Base-by-base conservation (phyloP, 2,329 filamentous ascomycete species). In the Bipolaris zeicola region DNA sequence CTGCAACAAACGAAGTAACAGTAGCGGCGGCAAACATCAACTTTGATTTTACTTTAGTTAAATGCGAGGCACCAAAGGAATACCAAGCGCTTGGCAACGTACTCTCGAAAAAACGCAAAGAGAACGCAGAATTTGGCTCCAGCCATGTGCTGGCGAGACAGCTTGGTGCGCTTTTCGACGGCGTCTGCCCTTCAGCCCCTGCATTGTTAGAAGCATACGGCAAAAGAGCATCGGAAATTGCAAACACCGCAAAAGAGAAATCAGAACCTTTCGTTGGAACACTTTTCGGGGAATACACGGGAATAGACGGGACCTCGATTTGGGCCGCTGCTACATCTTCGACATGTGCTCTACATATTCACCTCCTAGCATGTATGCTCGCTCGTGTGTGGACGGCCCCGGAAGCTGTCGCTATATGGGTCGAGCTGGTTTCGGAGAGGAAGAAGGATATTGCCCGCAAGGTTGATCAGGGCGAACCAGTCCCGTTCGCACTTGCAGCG, bases 1-100 rank as follows among this genome's bases (percentile, higher is more conserved):
- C 26, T 6, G 55, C 48, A n/a, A 56, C 53, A n/a, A 65, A 61
- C 50, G 63, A 66, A 24, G 31, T 54, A 14, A 62, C 55, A 4
- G 26, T 62, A 2, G 60, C 63, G 5, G 28, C 50, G 7, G 63
- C 60, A 22, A 65, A 65, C 20, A 10, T 79, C 55, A 80, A 81
- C 51, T 73, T 80, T 53, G 78, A 81, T 50, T 81, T 81, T 54
- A 68, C 76, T 0, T 55, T 81, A 0, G 52, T 77, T 37, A 80
- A 79, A 54, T 49, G 71, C 2, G 75, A 80, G 50, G 76, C 78
- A 0, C 78, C 79, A 0, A 48, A 47, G 10, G 78, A 80, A 53
- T 80, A 70, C 37, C 58, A 64, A 16, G 63, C 41, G 0, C 26
- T 81, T 0, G 77, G 76, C 0, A 38, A 50, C 0, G 36, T 54